Conservation (phyloP, 345 rosid genomes). For the Triadica sebifera region DNA sequence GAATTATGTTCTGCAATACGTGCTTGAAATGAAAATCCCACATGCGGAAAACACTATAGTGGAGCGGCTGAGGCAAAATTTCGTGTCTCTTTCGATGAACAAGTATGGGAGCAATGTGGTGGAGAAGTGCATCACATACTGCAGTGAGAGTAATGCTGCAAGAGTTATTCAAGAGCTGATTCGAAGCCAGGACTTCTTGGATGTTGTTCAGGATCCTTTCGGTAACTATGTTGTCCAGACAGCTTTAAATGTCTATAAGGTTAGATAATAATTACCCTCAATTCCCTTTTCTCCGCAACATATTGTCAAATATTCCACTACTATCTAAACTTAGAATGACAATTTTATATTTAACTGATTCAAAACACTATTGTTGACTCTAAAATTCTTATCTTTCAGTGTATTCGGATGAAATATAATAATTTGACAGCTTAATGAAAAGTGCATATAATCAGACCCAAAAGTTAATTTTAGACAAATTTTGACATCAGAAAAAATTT, state of each 20-base stretch:
- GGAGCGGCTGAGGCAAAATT: constrained; percentile 32
- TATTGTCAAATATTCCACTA: too few relatives aligned
- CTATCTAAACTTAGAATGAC: too few relatives aligned
- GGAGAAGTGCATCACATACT: constrained; percentile 38
- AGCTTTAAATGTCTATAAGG: constrained; percentile 31
- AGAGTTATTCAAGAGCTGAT: constrained; percentile 33
- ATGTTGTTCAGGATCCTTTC: constrained; percentile 25
- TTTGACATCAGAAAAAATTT: too few relatives aligned
- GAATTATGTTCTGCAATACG: constrained; percentile 50
- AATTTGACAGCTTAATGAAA: too few relatives aligned
- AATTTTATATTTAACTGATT: too few relatives aligned
- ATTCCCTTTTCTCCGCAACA: neutral
- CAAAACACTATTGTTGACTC: too few relatives aligned
- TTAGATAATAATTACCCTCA: neutral
- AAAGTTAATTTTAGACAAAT: too few relatives aligned
- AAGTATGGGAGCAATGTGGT: constrained; percentile 51
- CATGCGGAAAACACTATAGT: constrained; percentile 11
- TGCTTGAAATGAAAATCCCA: constrained; percentile 22
- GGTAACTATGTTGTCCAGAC: constrained; percentile 48
- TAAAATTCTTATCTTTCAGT: too few relatives aligned
- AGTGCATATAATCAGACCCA: too few relatives aligned
- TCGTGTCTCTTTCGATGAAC: constrained; percentile 28
- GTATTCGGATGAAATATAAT: too few relatives aligned
- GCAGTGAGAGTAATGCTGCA: constrained; percentile 9
- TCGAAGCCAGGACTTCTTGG: constrained; percentile 1